Conservation (phyloP, 2,329 filamentous ascomycete genomes). For the Colletotrichum lini region DNA sequence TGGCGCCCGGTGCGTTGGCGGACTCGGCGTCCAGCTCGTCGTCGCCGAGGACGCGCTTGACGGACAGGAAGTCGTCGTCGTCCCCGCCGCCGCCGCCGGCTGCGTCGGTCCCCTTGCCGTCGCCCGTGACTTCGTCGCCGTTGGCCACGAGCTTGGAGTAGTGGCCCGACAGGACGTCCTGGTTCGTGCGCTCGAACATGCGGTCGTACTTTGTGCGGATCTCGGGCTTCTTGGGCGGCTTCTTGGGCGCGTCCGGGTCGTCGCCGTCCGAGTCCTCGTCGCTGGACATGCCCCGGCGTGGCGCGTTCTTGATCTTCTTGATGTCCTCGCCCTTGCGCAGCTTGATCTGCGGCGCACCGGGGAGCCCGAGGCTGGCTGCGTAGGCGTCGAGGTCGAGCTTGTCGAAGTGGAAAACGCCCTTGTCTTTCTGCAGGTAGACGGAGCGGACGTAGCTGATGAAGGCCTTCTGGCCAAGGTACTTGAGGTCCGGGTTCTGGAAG, state of each 20-base stretch:
- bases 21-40: constrained; percentile 72
- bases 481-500: constrained; percentile 93
- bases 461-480: constrained; percentile 95
- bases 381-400: constrained; percentile 88
- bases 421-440: constrained; percentile 89
- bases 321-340: constrained; percentile 92
- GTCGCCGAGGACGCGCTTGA: constrained; percentile 88
- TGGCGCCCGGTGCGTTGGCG: constrained; percentile 53
- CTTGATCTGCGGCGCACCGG: constrained; percentile 92
- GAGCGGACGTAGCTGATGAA: constrained; percentile 93
- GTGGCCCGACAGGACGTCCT: constrained; percentile 94
- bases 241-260: constrained; percentile 61
- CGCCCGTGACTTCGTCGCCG: constrained; percentile 55
- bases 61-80: constrained; percentile 85
- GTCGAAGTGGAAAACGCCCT: constrained; percentile 89
- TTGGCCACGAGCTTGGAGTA: constrained; percentile 88
- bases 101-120: constrained; percentile 43
- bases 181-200: constrained; percentile 98
- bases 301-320: constrained; percentile 89
- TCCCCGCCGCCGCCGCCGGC: constrained; percentile 68
- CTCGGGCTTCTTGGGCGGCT: constrained; percentile 76
- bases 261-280: constrained; percentile 72
- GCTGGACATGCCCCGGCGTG: constrained; percentile 76
- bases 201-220: constrained; percentile 96
- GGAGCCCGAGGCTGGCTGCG: constrained; percentile 87